These are phyloP conservation scores for Crassisporium funariophilum DNA, from an alignment of 768 basidiomycete genomes.

Conservation along the genomic window DNA sequence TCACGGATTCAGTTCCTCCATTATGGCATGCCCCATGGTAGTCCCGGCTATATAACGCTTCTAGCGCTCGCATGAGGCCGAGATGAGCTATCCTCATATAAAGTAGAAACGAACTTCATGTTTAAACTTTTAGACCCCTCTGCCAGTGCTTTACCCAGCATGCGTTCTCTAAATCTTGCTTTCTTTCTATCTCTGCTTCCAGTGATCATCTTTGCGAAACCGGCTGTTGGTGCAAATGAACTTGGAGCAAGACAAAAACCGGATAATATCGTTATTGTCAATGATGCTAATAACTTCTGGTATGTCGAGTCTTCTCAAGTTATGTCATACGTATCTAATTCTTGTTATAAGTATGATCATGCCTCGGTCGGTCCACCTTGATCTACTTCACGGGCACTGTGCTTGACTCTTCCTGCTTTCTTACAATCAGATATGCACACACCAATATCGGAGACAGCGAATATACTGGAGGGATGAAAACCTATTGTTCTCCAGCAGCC, in stretches of 20 bases:
- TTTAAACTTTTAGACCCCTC: no score
- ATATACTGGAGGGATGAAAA: constrained; percentile 54
- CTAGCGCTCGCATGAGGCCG: no score
- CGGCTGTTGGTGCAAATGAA: constrained; percentile 7
- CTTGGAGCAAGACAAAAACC: constrained; percentile 31
- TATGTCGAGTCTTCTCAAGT: constrained; percentile 34
- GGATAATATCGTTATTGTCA: constrained; percentile 57
- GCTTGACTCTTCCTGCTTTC: no score
- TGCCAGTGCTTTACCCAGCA: no score
- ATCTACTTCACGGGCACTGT: not conserved
- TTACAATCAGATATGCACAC: constrained; percentile 41
- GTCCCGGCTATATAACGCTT: no score
- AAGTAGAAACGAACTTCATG: no score
- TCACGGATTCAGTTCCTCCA: no score
- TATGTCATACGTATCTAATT: not conserved
- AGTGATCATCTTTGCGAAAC: constrained; percentile 10
- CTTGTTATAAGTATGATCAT: constrained; percentile 43
- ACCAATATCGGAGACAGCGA: constrained; percentile 60
- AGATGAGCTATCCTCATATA: no score
- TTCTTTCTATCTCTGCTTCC: constrained; percentile 2
- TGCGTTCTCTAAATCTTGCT: not conserved
- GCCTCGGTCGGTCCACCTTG: constrained; percentile 38
- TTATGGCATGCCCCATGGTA: no score
- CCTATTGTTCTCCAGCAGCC: constrained; percentile 51
- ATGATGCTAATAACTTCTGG: constrained; percentile 45